A percentile compares a stretch with the other conserved stretches of the same genome.
These are phyloP conservation scores for Balakata baccata DNA, from an alignment of 345 rosid species.

Conservation along the genomic window DNA sequence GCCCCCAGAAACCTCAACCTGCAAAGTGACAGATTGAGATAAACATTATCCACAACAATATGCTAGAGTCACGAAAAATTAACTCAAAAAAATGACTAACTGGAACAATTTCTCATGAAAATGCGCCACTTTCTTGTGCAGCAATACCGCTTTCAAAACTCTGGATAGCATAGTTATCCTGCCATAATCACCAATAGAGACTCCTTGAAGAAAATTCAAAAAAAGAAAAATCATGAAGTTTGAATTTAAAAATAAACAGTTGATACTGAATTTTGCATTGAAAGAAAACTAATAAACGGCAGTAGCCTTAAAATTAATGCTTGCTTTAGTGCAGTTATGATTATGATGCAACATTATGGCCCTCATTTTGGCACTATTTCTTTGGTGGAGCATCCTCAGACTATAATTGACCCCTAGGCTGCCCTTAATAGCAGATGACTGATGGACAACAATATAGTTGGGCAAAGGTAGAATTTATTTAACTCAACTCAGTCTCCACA, in stretches of 20 bases:
- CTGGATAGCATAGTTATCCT: conserved; percentile 84
- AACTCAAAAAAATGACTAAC: conserved; percentile 41
- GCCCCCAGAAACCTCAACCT: conserved; percentile 97
- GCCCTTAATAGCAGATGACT: no score
- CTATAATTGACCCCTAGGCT: background rate
- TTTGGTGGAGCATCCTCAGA: background rate
- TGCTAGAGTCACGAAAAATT: background rate
- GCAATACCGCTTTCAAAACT: conserved; percentile 98
- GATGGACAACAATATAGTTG: background rate
- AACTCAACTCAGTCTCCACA: background rate
- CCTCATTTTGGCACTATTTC: background rate
- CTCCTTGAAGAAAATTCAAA: background rate
- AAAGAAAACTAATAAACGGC: background rate
- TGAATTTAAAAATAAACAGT: background rate
- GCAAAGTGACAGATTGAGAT: conserved; percentile 22
- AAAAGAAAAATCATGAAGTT: background rate
- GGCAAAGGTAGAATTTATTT: background rate
- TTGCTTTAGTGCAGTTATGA: background rate
- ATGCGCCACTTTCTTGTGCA: conserved; percentile 79
- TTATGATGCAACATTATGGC: background rate
- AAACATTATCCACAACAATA: conserved; percentile 10
- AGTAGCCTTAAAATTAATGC: background rate
- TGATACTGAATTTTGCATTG: background rate
- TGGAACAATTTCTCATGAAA: conserved; percentile 89
- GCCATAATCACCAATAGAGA: conserved; percentile 26